Conservation (phyloP, 169 alveolate genomes). For the Perkinsus chesapeaki region DNA sequence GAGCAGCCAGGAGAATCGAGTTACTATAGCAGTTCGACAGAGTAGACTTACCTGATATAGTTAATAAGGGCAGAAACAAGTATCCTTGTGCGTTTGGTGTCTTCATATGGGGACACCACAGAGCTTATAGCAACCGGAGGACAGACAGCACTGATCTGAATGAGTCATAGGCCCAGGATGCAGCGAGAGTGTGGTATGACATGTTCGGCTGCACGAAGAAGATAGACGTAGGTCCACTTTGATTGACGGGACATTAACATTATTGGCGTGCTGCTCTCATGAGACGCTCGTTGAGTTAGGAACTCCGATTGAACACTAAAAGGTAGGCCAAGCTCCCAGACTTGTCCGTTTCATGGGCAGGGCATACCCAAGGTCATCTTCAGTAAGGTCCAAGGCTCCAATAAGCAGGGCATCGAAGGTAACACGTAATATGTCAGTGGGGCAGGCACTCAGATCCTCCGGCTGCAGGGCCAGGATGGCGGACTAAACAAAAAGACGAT, state of each 20-base stretch:
- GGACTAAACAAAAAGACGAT: too few relatives aligned
- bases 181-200: neutral
- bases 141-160: neutral
- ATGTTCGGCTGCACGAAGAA: neutral
- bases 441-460: neutral
- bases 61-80: neutral
- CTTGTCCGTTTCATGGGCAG: neutral
- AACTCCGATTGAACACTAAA: neutral
- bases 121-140: neutral
- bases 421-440: neutral
- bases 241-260: neutral
- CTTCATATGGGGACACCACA: neutral
- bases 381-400: neutral
- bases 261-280: neutral
- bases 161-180: neutral
- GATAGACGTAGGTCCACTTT: neutral
- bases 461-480: neutral
- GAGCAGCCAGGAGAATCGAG: neutral
- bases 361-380: neutral
- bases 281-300: neutral
- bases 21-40: neutral
- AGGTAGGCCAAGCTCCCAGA: neutral
- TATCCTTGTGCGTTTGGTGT: neutral
- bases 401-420: neutral
- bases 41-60: neutral